Evolutionary conservation across 2,329 filamentous ascomycete species (phyloP).

Genomic region (Aspergillus melleus): DNA sequence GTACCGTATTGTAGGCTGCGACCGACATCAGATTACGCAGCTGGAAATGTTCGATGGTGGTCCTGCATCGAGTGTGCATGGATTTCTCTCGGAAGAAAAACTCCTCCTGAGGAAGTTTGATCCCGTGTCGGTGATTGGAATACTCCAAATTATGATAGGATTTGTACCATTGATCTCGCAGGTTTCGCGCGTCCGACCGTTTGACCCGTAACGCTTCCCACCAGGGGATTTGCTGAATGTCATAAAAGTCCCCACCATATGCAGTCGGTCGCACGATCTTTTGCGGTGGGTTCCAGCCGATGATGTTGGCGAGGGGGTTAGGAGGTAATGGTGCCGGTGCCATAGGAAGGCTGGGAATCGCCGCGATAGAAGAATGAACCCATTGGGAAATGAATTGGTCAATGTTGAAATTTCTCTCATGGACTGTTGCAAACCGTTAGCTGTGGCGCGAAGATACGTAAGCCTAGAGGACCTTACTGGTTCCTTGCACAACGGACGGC

Average conservation of each 20-base stretch:
- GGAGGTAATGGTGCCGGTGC: conserved; percentile 22
- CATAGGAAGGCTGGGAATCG: conserved; percentile 21
- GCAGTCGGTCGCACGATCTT: conserved; percentile 33
- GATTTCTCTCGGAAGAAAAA: conserved; percentile 50
- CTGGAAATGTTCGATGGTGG: conserved; percentile 59
- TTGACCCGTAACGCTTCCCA: conserved; percentile 35
- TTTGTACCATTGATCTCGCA: conserved; percentile 44
- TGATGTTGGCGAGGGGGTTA: conserved; percentile 33
- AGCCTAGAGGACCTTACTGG: conserved; percentile 23
- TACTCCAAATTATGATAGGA: conserved; percentile 42
- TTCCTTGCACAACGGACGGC: conserved; percentile 29
- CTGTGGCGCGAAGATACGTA: neutral
- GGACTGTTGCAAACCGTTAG: conserved; percentile 24
- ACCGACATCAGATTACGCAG: conserved; percentile 59
- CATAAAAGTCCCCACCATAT: conserved; percentile 31
- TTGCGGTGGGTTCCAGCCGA: conserved; percentile 35
- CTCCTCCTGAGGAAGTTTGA: conserved; percentile 41
- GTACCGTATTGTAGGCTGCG: conserved; percentile 55
- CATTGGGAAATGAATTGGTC: conserved; percentile 46
- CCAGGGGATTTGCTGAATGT: conserved; percentile 47
- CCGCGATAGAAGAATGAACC: conserved; percentile 29
- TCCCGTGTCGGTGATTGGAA: conserved; percentile 23
- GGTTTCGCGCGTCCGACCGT: conserved; percentile 36
- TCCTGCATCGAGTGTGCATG: conserved; percentile 51
- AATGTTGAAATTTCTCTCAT: conserved; percentile 43